Conservation (phyloP, 208 protist genomes). For the Naegleria gruberi region DNA sequence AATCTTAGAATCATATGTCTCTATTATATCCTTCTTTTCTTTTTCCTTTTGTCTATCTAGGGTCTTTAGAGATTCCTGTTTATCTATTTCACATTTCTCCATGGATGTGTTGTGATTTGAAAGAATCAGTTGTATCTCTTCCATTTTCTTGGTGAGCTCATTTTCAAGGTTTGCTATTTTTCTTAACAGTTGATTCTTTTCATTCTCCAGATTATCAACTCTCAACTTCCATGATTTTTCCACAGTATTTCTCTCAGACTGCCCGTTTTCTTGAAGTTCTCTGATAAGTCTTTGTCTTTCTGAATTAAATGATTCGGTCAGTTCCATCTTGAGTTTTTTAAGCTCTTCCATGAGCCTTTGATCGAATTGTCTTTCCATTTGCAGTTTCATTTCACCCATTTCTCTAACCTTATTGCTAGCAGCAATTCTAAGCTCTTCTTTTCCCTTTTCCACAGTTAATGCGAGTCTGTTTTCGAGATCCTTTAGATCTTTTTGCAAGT, state of each 20-base stretch:
- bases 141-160: neutral
- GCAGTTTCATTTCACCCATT: neutral
- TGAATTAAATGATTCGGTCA: neutral
- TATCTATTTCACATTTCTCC: neutral
- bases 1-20: neutral
- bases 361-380: neutral
- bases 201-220: neutral
- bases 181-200: neutral
- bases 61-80: neutral
- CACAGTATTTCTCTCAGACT: conserved; percentile 19
- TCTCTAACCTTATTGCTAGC: neutral
- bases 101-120: neutral
- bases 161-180: neutral
- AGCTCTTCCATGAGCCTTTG: neutral
- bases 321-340: neutral
- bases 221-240: neutral
- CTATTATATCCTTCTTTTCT: neutral
- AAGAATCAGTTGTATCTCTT: neutral
- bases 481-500: neutral
- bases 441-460: neutral
- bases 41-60: neutral
- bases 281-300: conserved; percentile 71
- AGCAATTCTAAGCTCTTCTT: neutral
- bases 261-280: conserved; percentile 57
- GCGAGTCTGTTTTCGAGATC: neutral